These are phyloP conservation scores for Homolaphlyctis polyrhiza DNA, from an alignment of 371 early-diverging fungal species.

Conservation along the genomic window DNA sequence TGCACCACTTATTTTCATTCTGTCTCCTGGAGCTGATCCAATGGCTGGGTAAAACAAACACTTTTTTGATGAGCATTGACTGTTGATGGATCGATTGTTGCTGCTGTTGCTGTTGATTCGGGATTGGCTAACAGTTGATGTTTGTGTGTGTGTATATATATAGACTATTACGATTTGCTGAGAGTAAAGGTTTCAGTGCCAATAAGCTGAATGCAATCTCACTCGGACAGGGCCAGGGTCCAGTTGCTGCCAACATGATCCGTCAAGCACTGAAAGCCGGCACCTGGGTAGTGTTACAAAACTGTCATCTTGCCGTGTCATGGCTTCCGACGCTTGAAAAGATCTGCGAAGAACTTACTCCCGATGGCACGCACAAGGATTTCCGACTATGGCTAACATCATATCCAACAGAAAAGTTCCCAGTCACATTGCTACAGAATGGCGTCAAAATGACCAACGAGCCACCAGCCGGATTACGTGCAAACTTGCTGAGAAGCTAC, in stretches of 20 bases:
- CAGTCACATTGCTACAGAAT: slow-evolving; percentile 53
- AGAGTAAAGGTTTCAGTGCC: slow-evolving; percentile 40
- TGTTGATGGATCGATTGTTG: neutral
- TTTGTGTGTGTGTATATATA: neutral
- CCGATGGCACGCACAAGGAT: slow-evolving; percentile 44
- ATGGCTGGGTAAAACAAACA: slow-evolving; percentile 40
- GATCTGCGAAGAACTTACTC: slow-evolving; percentile 51
- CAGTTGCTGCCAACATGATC: slow-evolving; percentile 52
- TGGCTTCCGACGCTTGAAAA: slow-evolving; percentile 56
- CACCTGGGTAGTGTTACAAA: slow-evolving; percentile 55
- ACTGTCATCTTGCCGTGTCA: slow-evolving; percentile 54
- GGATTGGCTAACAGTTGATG: neutral
- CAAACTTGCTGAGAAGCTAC: slow-evolving; percentile 46
- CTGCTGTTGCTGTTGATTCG: slow-evolving; percentile 7
- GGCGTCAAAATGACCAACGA: slow-evolving; percentile 63
- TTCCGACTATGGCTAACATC: slow-evolving; percentile 55
- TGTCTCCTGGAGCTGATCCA: slow-evolving; percentile 56
- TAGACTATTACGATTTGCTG: slow-evolving; percentile 49
- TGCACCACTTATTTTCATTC: slow-evolving; percentile 52
- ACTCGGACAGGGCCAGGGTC: slow-evolving; percentile 58
- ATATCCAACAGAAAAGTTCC: slow-evolving; percentile 54
- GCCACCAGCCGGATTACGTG: slow-evolving; percentile 50
- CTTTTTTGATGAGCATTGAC: neutral
- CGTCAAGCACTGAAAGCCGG: slow-evolving; percentile 42
- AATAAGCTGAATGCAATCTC: slow-evolving; percentile 44